Base-by-base conservation (phyloP, 148 eudicot species). In the Heliamphora exappendiculata region DNA sequence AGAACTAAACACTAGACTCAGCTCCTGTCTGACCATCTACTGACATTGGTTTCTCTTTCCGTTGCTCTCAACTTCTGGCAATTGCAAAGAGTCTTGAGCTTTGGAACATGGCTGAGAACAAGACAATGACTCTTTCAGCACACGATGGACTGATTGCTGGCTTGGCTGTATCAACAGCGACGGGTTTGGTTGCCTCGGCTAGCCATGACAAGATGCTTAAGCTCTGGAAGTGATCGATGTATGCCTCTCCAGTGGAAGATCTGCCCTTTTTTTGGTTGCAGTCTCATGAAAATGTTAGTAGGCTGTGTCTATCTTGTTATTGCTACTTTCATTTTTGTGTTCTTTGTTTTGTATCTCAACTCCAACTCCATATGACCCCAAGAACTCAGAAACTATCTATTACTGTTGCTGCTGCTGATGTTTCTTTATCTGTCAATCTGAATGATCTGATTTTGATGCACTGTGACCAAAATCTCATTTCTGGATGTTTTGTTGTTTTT, bases 71-170 rank as follows among this genome's bases (percentile, higher is more conserved):
- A 45, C 37, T 16, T 3, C 4, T 57, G 62, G 19, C 26, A 19
- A 47, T 47, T 77, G 16, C 73, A 66, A 77, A 93, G 98, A 89
- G 91, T 47, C 74, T 93, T 85, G 98, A 93, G 94, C 94, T 91
- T 2, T 93, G 98, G 98, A 87, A 91, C 86, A 91, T 90, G 98
- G 76, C 79, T 5, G 98, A 91, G 83, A 85, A 89, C 83, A 89
- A 84, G 86, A 93, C 91, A 0, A 93, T 90, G 97, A 87, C 90
- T 3, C 60, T 93, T 42, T 44, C 91, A 2, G 97, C 94, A 1
- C 97, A 91, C 45, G 92, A 91, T 5, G 91, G 94, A 26, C 84
- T 91, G 70, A 90, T 93, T 53, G 86, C 91, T 4, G 83, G 86
- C 5, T 82, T 93, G 82, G 88, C 97, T 13, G 91, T 82, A 50